A percentile compares a stretch with the other conserved stretches of the same genome.
phyloP scores from a whole-genome alignment of 805 yeast species.

The Wickerhamomyces chambardii region DNA sequence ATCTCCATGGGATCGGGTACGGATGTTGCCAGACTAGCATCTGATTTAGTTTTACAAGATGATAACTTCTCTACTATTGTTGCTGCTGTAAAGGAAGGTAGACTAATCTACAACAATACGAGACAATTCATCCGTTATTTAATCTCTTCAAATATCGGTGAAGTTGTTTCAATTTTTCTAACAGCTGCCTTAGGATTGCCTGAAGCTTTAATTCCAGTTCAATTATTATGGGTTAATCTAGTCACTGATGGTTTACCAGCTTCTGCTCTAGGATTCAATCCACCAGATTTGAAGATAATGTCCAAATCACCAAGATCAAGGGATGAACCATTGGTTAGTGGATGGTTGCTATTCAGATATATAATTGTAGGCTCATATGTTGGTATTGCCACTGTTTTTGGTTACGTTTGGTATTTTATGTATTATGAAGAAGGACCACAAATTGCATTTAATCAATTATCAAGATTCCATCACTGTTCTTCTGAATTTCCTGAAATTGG shows the following conservation, averaged over 20 bases:
- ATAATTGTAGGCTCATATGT: constrained; percentile 29
- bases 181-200: constrained; percentile 47
- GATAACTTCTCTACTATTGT: constrained; percentile 48
- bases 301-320: constrained; percentile 25
- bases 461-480: constrained; percentile 26
- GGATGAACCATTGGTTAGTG: constrained; percentile 27
- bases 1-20: constrained; percentile 59
- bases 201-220: constrained; percentile 46
- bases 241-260: constrained; percentile 55
- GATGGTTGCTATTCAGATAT: constrained; percentile 28
- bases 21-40: constrained; percentile 51
- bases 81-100: constrained; percentile 47
- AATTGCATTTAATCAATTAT: constrained; percentile 21
- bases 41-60: constrained; percentile 48
- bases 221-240: constrained; percentile 46
- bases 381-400: constrained; percentile 31
- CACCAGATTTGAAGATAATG: constrained; percentile 30
- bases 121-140: constrained; percentile 31
- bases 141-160: constrained; percentile 48
- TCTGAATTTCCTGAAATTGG: constrained; percentile 21
- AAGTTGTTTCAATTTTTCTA: constrained; percentile 45
- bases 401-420: constrained; percentile 31
- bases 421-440: constrained; percentile 25
- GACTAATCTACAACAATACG: constrained; percentile 33
- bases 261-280: constrained; percentile 44